Evolutionary conservation across 306 rosid species (phyloP).

Genomic region (Quercus dentata): DNA sequence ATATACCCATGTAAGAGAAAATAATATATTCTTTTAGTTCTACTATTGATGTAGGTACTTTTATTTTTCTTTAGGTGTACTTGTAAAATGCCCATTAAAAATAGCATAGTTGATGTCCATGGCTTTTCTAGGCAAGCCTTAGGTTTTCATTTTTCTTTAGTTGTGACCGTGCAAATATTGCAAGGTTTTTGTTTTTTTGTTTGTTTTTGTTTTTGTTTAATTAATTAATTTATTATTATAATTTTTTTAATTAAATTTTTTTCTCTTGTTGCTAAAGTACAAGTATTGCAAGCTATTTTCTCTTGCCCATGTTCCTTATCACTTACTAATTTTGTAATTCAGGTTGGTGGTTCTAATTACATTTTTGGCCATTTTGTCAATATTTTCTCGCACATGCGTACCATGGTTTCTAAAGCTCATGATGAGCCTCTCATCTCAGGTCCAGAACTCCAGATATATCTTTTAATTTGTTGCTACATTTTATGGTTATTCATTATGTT

Average conservation of each 20-base stretch:
- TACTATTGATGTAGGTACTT: too few relatives aligned
- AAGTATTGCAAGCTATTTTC: slow-evolving; percentile 1
- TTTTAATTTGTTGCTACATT: slow-evolving; percentile 17
- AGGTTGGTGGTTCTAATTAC: slow-evolving; percentile 71
- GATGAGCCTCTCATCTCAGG: slow-evolving; percentile 97
- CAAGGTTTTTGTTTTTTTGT: background rate
- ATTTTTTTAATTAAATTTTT: too few relatives aligned
- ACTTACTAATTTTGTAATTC: slow-evolving; percentile 31
- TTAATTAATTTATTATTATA: too few relatives aligned
- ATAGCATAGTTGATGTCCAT: background rate
- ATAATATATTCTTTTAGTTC: background rate
- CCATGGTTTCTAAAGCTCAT: slow-evolving; percentile 95
- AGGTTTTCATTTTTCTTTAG: background rate
- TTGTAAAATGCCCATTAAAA: background rate
- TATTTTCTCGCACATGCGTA: slow-evolving; percentile 77
- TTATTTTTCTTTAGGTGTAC: background rate
- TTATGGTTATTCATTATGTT: slow-evolving; percentile 17
- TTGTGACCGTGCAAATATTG: slow-evolving; percentile 1
- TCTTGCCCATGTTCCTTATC: slow-evolving; percentile 18
- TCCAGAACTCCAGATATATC: slow-evolving; percentile 51
- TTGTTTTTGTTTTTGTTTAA: too few relatives aligned
- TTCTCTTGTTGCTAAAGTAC: background rate
- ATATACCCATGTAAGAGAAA: background rate
- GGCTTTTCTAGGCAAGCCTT: background rate
- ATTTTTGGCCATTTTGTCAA: slow-evolving; percentile 68